Evolutionary conservation across 306 rosid species (phyloP), one percentile per base, ranked within the genome.

Genomic region (Rubus parviflorus): DNA sequence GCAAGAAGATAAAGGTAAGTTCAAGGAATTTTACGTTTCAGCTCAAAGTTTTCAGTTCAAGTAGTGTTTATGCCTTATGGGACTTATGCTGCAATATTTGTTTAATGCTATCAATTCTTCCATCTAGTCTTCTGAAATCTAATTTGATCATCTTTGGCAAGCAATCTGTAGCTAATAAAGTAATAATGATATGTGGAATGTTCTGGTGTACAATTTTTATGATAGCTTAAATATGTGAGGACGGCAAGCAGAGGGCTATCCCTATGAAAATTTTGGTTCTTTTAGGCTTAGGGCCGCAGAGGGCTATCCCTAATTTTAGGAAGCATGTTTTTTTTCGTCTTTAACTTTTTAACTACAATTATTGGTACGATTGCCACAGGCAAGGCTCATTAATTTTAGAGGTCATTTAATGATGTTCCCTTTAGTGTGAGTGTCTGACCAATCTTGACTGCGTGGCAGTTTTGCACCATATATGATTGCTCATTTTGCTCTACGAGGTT

Each of bases 1-100:
- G 99, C 83, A 95, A 92, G 89, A 95, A 67, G 89, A 76, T 89
- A 83, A 95, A 95, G 97, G 99, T 91, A 67, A 57, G 81, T 84
- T 67, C 66, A 19, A 76, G 70, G 75, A 60, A 61, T 20, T 16
- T 37, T 17, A 65, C 57, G 25, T 73, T 70, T 71, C 22, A 61
- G 41, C 69, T 80, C 78, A 19, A 22, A 11, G 68, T 41, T 57
- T 54, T 68, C 57, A 45, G 35, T 43, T 74, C 48, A 25, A 53
- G 19, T 48, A 66, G 8, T 51, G 35, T 48, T 73, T 37, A 17
- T 38, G 72, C 37, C 15, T 56, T 17, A 2, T 35, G 12, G 30
- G 54, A 60, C 23, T 61, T 16, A 17, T 23, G 7, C 15, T 61
- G 60, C 47, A 23, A 68, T 38, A 53, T 38, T 53, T 22, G 15